Evolutionary conservation across 2,329 filamentous ascomycete species (phyloP).

Genomic region (Claviceps cyperi): DNA sequence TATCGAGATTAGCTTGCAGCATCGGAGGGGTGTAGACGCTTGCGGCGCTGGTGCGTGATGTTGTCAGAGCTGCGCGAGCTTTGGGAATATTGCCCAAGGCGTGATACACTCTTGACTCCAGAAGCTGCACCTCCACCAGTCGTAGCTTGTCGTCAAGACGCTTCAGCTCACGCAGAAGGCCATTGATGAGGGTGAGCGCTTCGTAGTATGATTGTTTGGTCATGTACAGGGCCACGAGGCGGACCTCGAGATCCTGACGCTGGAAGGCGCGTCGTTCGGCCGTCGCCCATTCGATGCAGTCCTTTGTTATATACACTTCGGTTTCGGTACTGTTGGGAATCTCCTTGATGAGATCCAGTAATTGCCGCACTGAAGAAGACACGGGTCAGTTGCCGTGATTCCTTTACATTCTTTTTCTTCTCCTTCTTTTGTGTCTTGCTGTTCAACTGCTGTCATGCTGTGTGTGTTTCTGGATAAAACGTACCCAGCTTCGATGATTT

Average conservation of each 20-base stretch:
- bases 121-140: conserved; percentile 90
- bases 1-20: conserved; percentile 90
- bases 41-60: conserved; percentile 84
- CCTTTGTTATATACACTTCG: conserved; percentile 91
- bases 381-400: background rate
- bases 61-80: conserved; percentile 85
- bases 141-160: conserved; percentile 97
- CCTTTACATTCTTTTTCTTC: background rate
- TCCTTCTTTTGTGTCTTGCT: background rate
- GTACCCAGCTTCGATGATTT: conserved; percentile 96
- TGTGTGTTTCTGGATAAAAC: conserved; percentile 14
- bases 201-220: conserved; percentile 97
- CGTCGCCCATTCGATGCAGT: conserved; percentile 98
- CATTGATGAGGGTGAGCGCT: conserved; percentile 90
- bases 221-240: conserved; percentile 89
- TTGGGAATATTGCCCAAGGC: conserved; percentile 93
- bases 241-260: conserved; percentile 93
- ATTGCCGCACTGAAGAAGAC: conserved; percentile 60
- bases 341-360: conserved; percentile 85
- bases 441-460: background rate
- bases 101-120: conserved; percentile 95
- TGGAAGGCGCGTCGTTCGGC: conserved; percentile 90
- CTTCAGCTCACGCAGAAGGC: conserved; percentile 89
- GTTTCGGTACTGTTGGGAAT: conserved; percentile 92
- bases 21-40: conserved; percentile 94